Evolutionary conservation across 2,329 filamentous ascomycete species (phyloP).

Genomic region (Leptographium flavum): DNA sequence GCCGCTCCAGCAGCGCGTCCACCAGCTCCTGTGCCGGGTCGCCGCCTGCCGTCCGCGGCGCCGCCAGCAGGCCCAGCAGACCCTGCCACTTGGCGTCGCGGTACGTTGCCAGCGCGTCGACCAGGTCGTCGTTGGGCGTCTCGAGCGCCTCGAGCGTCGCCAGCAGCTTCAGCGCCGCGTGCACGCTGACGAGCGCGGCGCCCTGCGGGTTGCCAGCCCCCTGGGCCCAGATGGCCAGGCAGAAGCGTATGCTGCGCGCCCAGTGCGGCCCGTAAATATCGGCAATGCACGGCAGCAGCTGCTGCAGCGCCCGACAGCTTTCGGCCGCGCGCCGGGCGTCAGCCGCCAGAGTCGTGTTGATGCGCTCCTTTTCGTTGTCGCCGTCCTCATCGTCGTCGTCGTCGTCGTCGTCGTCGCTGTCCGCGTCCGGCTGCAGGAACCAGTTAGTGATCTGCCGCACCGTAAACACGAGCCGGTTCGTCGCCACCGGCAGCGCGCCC

Average conservation of each 20-base stretch:
- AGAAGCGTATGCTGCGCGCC: slow-evolving; percentile 49
- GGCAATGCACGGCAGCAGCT: slow-evolving; percentile 57
- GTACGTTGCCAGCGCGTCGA: slow-evolving; percentile 54
- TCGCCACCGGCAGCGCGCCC: slow-evolving; percentile 40
- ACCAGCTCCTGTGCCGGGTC: slow-evolving; percentile 61
- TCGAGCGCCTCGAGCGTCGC: slow-evolving; percentile 46
- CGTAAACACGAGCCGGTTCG: slow-evolving; percentile 66
- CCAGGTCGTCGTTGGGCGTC: slow-evolving; percentile 74
- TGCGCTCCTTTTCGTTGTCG: neutral
- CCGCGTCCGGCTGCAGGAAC: slow-evolving; percentile 28
- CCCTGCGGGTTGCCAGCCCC: slow-evolving; percentile 27
- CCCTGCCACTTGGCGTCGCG: slow-evolving; percentile 39
- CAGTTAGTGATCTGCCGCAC: slow-evolving; percentile 65
- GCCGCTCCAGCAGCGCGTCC: slow-evolving; percentile 57
- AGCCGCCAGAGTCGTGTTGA: slow-evolving; percentile 11
- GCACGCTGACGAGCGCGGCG: slow-evolving; percentile 44
- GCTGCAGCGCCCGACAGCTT: slow-evolving; percentile 40
- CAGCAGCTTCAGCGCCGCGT: slow-evolving; percentile 61
- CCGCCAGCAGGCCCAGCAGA: slow-evolving; percentile 44
- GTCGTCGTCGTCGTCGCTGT: neutral
- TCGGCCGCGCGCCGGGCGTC: slow-evolving; percentile 30
- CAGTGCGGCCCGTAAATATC: slow-evolving; percentile 85
- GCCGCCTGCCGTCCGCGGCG: neutral
- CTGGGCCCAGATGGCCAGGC: slow-evolving; percentile 41
- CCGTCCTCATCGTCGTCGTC: neutral